Evolutionary conservation across 805 yeast species (phyloP), one percentile per base, ranked within the genome.

Genomic region (Candida berthetii): DNA sequence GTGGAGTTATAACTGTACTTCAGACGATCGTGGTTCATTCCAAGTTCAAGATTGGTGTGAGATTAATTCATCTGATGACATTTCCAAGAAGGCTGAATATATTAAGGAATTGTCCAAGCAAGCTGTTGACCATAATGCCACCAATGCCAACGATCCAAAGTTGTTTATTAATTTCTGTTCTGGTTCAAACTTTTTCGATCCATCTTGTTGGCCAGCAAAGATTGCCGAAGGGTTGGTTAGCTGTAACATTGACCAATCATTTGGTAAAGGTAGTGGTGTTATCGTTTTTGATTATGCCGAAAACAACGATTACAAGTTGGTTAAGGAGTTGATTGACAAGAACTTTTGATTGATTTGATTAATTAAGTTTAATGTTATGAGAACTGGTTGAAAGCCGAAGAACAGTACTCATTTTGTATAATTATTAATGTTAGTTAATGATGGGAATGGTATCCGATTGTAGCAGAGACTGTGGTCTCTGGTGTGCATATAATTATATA

Each of bases 41-140:
- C 76, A 72, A 19, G 85, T 84, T 15, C 93, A 85, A 61, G 93
- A 85, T 60, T 83, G 70, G 65, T 81, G 85, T 62, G 89, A 82
- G 56, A 67, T 85, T 43, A 65, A 69, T 44, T 57, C 62, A 32
- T 68, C 63, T 8, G 67, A 65, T 7, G 87, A 78, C 50, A 71
- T 83, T 43, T 57, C 68, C 15, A 74, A 69, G 51, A 85, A 85
- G 58, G 69, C 76, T 16, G 61, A 62, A 9, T 78, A 75, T 51
- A 77, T 84, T 47, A 77, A 74, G 53, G 67, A 72, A 25, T 71
- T 80, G 54, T 65, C 81, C 34, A 57, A 68, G 32, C 69, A 69
- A 39, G 85, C 91, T 2, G 56, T 58, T 28, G 67, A 74, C 18
- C 71, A 75, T 61, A 72, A 70, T 52, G 44, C 58, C 13, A 68